Base-by-base conservation (phyloP, 108 stramenopile genomes). In the Skeletonema costatum region DNA sequence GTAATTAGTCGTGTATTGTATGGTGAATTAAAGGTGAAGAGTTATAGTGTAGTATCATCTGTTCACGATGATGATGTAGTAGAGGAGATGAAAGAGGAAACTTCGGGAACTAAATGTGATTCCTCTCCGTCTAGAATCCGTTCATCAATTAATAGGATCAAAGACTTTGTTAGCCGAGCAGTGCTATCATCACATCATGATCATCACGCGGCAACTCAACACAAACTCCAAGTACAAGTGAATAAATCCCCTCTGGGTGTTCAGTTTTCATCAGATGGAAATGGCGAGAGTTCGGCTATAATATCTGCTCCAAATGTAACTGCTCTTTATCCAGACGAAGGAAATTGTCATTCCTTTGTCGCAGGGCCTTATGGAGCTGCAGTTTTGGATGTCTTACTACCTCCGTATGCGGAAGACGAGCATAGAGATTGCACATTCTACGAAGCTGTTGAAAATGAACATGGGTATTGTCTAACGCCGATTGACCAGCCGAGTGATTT, bases 371-470 rank as follows among this genome's bases (percentile, higher is more conserved):
- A 88, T 14, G 98, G 97, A 9, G 94, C 96, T 19, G 97, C 96
- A 2, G 89, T 98, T 1, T 73, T 98, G 46, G 98, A 98, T 87
- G 90, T 98, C 4, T 75, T 98, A 66, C 65, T 97, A 48, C 98
- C 98, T 32, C 98, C 98, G 0, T 98, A 98, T 75, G 94, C 96
- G 74, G 72, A 75, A n/a, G 69, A 78, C 14, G 82, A 87, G 1
- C 88, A 92, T 33, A 71, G 98, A 38, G 96, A 95, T 75, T 98
- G 98, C 71, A 97, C 94, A 30, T 98, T 94, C 84, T 97, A 96
- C 74, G 58, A 85, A 16, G 87, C 86, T 44, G 79, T 70, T 38
- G 78, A 86, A 62, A 72, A 60, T 76, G 69, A 73, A 11, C 51
- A 58, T 84, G 89, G 36, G 68, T 92, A 68, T 30, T 60, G 29